phyloP scores from a whole-genome alignment of 1,139 yeast species.

The Scheffersomyces segobiensis region DNA sequence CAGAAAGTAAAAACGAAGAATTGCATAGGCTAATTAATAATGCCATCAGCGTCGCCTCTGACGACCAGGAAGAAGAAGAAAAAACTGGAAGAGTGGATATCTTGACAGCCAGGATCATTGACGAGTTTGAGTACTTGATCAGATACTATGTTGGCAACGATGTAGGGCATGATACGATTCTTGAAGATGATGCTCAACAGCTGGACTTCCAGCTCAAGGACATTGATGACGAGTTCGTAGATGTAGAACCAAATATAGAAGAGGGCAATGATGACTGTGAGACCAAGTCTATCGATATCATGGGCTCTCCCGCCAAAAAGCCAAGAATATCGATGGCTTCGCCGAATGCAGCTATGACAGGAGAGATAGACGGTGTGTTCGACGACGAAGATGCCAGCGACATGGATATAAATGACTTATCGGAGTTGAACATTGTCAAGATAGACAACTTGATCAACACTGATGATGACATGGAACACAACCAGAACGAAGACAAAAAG shows the following conservation, averaged over 20 bases:
- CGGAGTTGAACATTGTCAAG: conserved; percentile 40
- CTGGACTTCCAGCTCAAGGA: conserved; percentile 6
- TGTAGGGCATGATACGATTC: conserved; percentile 17
- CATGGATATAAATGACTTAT: conserved; percentile 39
- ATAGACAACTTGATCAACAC: conserved; percentile 40
- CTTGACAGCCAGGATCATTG: conserved; percentile 75
- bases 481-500: not conserved
- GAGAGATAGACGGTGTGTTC: conserved; percentile 6
- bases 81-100: conserved; percentile 62
- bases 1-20: not conserved
- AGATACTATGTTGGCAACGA: conserved; percentile 33
- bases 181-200: conserved; percentile 18
- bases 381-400: conserved; percentile 6
- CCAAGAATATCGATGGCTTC: conserved; percentile 6
- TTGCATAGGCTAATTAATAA: conserved; percentile 4
- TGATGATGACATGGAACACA: conserved; percentile 8
- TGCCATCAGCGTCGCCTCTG: conserved; percentile 6
- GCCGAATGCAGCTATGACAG: conserved; percentile 5
- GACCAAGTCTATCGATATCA: conserved; percentile 12
- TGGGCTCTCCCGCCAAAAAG: conserved; percentile 16
- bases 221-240: conserved; percentile 9
- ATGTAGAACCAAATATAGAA: conserved; percentile 14
- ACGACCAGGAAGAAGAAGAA: conserved; percentile 15
- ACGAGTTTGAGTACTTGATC: conserved; percentile 59
- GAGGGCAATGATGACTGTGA: conserved; percentile 15